Percentiles rank a stretch among this genome's conserved stretches.
Conservation (phyloP, 2,329 filamentous ascomycete species). For the Monosporascus cannonballus region DNA sequence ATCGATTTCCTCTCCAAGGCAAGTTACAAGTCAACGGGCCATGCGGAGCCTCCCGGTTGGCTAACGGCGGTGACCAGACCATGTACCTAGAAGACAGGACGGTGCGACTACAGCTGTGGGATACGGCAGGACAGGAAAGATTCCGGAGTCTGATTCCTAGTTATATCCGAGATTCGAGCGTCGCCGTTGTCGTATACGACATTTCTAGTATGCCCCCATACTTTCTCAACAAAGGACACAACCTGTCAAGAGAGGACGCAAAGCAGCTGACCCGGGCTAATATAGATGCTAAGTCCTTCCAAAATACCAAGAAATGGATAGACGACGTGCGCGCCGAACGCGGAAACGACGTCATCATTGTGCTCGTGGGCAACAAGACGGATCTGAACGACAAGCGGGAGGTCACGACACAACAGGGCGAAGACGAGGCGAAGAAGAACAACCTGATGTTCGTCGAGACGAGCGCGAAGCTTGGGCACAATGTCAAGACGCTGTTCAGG, state of each 20-base stretch:
- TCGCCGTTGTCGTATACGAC: constrained; percentile 98
- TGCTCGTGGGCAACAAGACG: constrained; percentile 98
- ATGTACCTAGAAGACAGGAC: constrained; percentile 99
- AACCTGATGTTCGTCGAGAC: constrained; percentile 99
- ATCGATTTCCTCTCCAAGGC: constrained; percentile 99
- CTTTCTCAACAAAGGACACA: neutral
- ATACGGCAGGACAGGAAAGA: constrained; percentile 94
- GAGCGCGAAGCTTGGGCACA: constrained; percentile 94
- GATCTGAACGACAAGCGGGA: constrained; percentile 98
- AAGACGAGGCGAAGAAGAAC: constrained; percentile 97
- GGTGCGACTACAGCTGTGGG: constrained; percentile 95
- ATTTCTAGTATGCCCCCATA: constrained; percentile 64
- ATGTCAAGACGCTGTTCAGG: constrained; percentile 96
- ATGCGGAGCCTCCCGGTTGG: neutral
- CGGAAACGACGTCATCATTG: constrained; percentile 98
- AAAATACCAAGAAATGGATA: constrained; percentile 99
- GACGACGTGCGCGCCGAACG: constrained; percentile 95
- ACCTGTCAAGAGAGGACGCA: neutral
- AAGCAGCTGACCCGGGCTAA: constrained; percentile 14
- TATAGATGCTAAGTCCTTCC: constrained; percentile 85
- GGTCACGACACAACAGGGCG: constrained; percentile 91
- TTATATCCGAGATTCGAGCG: constrained; percentile 96
- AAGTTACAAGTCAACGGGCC: constrained; percentile 21
- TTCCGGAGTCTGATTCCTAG: constrained; percentile 96
- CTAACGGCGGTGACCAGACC: constrained; percentile 48